Base-by-base conservation (phyloP, 129 eudicot genomes). In the Gnaphalium uliginosum region DNA sequence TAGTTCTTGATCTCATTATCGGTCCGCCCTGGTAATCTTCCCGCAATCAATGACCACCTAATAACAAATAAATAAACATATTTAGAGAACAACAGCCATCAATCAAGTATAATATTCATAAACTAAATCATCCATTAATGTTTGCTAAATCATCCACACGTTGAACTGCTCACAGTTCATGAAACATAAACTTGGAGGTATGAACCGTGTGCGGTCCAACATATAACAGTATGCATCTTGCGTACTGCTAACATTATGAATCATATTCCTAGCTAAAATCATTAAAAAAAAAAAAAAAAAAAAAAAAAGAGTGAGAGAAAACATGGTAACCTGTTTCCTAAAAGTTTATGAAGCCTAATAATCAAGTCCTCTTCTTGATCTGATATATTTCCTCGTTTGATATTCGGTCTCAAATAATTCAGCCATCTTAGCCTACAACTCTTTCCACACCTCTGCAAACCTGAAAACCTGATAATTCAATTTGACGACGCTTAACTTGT, bases 341-440 rank as follows among this genome's bases (percentile, higher is more conserved):
- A 65, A 71, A 82, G 86, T 78, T 78, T 82, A 73, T 82, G 86
- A 72, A 82, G 86, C 79, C 86, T 60, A 33, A 82, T 74, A 60
- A 82, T 82, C 75, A 82, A 73, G 23, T 82, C 86, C 76, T 82
- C 83, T 6, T 82, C 86, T 82, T 82, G 86, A 51, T 82, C 86
- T 58, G 86, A 82, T 65, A 82, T 82, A 24, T 82, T 77, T 33
- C 85, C 85, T 72, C 85, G 66, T 64, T 82, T 82, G 79, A 82
- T 82, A 68, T 82, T 82, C 15, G 85, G 85, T 71, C 85, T 82
- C 57, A 82, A 67, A 71, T 82, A 82, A 35, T 84, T 84, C 61
- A 84, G 57, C 87, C 87, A 80, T 76, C 87, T 84, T 68, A 84
- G 79, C 79, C 87, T 84, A 35, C 87, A 84, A 51, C 84, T 84